Conservation (phyloP, 2,329 filamentous ascomycete genomes). For the Bipolaris victoriae region DNA sequence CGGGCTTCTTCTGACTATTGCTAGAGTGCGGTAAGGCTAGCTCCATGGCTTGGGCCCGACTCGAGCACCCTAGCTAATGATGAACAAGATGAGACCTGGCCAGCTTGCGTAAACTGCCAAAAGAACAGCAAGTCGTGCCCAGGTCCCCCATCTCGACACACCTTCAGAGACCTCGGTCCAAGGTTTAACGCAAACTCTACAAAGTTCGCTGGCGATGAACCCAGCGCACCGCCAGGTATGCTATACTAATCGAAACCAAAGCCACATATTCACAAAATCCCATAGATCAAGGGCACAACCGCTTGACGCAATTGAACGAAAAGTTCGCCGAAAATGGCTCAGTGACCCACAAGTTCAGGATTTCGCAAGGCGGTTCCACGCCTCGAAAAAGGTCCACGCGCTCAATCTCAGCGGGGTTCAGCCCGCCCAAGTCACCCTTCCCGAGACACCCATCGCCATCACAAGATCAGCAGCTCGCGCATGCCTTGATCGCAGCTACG, state of each 20-base stretch:
- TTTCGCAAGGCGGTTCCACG: slow-evolving; percentile 20
- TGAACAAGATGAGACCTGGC: slow-evolving; percentile 45
- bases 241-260: not conserved
- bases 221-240: slow-evolving; percentile 8
- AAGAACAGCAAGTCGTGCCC: slow-evolving; percentile 45
- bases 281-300: slow-evolving; percentile 22
- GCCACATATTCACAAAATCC: slow-evolving; percentile 1
- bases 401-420: slow-evolving; percentile 21
- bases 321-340: slow-evolving; percentile 37
- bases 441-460: slow-evolving; percentile 34
- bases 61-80: slow-evolving; percentile 16
- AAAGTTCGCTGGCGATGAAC: not conserved
- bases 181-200: slow-evolving; percentile 17
- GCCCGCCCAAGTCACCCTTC: slow-evolving; percentile 25
- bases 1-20: slow-evolving; percentile 14
- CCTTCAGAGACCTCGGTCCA: slow-evolving; percentile 39
- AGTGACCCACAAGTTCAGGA: slow-evolving; percentile 37
- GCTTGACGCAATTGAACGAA: slow-evolving; percentile 33
- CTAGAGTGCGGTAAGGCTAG: slow-evolving; percentile 28
- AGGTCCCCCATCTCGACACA: slow-evolving; percentile 42
- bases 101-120: slow-evolving; percentile 42
- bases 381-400: slow-evolving; percentile 13
- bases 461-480: slow-evolving; percentile 35
- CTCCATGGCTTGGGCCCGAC: slow-evolving; percentile 5
- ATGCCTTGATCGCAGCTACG: slow-evolving; percentile 35